phyloP scores from a whole-genome alignment of 805 yeast genomes.

The Alloascoidea africana region DNA sequence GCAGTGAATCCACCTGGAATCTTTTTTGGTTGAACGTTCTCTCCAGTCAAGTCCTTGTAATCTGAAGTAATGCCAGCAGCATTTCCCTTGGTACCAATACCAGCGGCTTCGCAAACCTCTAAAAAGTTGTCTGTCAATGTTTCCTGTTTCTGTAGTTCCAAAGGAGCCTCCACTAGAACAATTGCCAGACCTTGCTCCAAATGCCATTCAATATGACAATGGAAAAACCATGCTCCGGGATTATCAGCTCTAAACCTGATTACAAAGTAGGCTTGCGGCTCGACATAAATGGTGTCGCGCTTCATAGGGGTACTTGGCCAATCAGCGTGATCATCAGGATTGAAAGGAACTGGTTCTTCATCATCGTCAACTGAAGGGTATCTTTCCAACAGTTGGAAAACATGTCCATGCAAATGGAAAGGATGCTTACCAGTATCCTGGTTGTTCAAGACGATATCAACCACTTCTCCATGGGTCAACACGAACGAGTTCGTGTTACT shows the following conservation, averaged over 20 bases:
- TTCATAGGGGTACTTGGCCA: conserved; percentile 28
- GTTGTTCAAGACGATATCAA: conserved; percentile 70
- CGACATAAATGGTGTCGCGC: conserved; percentile 60
- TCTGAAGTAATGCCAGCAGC: conserved; percentile 5
- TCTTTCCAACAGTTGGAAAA: conserved; percentile 45
- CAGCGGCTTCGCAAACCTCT: conserved; percentile 50
- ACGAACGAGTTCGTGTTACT: conserved; percentile 65
- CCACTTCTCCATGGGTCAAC: conserved; percentile 42
- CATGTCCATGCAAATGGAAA: conserved; percentile 67
- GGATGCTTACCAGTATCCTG: conserved; percentile 71
- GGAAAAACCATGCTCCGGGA: conserved; percentile 93
- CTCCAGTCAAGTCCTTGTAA: conserved; percentile 46
- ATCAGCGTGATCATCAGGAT: conserved; percentile 34
- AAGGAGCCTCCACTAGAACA: conserved; percentile 23
- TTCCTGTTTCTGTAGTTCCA: too few relatives aligned
- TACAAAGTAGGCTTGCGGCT: conserved; percentile 54
- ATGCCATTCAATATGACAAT: conserved; percentile 84
- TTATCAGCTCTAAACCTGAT: conserved; percentile 64
- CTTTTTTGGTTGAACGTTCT: conserved; percentile 69
- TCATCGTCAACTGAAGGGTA: conserved; percentile 36
- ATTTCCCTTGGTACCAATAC: conserved; percentile 36
- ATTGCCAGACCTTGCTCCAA: conserved; percentile 61
- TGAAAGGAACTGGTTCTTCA: conserved; percentile 14
- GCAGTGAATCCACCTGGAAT: conserved; percentile 90
- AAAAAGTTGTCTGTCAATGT: conserved; percentile 31